Evolutionary conservation across 2,329 filamentous ascomycete species (phyloP), one percentile per base, ranked within the genome.

Genomic region (Aspergillus oerlinghausenensis): DNA sequence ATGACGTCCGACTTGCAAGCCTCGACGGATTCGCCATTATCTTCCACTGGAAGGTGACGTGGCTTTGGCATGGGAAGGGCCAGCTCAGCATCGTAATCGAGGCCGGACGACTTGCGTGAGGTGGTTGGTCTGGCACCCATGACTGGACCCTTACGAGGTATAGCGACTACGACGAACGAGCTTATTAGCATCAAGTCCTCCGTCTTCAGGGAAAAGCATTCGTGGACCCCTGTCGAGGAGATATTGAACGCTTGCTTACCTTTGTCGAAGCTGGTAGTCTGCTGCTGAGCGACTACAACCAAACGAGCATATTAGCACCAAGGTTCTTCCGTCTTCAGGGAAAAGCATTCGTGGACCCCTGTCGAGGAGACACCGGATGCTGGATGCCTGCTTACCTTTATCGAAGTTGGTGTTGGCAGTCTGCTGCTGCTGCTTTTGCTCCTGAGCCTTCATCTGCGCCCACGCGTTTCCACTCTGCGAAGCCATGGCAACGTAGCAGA

Each of bases 51-150:
- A 50, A 53, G 50, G 35, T 54, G 58, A 14, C 53, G 61, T 3
- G 63, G 65, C 35, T 67, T 70, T 1, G 67, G 67, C 67, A 69
- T 70, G 6, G 67, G 65, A 6, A 70, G 47, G 29, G 68, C 67
- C 5, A 70, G 58, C 10, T 63, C 62, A 32, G 58, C 52, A 28
- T 70, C 59, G 49, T 63, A 67, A 53, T 71, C 62, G 3, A 70
- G 63, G 6, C 59, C 57, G 1, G 66, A 63, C 11, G 38, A 55
- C 40, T 64, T 65, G 47, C 63, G 55, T 19, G 55, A 26, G 17
- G 55, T 52, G 14, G 4, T 26, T n/a, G 63, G 59, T n/a, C 54
- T 55, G 7, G 11, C 43, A 52, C 29, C 47, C 50, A 55, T 52
- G 21, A 49, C 26, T n/a, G 53, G 50, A 25, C 47, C 47, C 42